Conservation (phyloP, 116 monocot genomes). For the Phalaenopsis hybrid region DNA sequence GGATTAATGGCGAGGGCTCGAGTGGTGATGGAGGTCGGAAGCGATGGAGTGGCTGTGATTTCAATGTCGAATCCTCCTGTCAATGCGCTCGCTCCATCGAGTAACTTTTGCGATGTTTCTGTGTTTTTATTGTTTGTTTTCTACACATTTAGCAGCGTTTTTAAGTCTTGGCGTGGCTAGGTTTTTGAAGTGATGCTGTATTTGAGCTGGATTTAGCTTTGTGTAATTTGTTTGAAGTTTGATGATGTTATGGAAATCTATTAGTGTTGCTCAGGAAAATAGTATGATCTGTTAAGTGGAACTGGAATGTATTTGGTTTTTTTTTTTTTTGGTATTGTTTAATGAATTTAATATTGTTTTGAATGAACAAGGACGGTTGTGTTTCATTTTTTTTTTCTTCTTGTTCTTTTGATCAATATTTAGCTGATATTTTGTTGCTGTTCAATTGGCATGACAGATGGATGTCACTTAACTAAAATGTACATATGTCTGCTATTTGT, state of each 20-base stretch:
- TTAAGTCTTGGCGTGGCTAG: not conserved
- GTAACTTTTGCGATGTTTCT: slow-evolving; percentile 21
- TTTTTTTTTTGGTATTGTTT: not conserved
- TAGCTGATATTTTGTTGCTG: not conserved
- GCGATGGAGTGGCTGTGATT: slow-evolving; percentile 75
- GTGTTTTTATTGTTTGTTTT: not conserved
- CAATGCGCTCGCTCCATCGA: slow-evolving; percentile 59
- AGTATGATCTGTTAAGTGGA: not conserved
- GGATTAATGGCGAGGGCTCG: slow-evolving; percentile 34
- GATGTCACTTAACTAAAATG: not conserved
- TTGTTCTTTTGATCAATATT: not conserved
- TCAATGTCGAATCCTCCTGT: slow-evolving; percentile 79
- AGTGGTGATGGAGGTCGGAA: slow-evolving; percentile 64
- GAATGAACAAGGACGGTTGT: not conserved
- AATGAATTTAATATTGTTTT: not conserved
- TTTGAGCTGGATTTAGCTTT: not conserved
- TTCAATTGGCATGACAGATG: not conserved
- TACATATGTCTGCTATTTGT: not conserved
- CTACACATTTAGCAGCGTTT: not conserved
- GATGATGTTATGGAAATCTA: not conserved
- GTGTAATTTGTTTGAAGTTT: not conserved
- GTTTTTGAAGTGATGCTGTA: not conserved
- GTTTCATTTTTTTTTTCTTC: not conserved
- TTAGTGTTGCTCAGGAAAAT: not conserved
- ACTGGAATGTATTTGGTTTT: not conserved